Evolutionary conservation across 768 basidiomycete species (phyloP).

Genomic region (Leccinum pellstonianum): DNA sequence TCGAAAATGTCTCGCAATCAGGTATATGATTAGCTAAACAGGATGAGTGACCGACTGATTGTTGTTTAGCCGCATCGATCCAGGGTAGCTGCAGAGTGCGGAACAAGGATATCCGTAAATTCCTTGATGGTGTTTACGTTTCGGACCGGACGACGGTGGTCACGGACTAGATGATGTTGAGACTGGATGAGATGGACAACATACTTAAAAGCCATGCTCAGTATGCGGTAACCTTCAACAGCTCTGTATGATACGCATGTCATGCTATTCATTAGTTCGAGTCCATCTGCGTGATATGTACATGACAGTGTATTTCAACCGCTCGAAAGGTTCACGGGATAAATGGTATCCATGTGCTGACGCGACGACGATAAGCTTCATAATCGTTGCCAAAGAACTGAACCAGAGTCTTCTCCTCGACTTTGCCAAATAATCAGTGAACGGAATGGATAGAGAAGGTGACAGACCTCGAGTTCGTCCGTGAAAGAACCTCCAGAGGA

Average conservation of each 20-base stretch:
- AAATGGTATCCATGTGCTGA: constrained; percentile 89
- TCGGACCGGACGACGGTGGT: constrained; percentile 69
- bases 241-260: constrained; percentile 30
- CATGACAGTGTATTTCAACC: background rate
- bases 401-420: constrained; percentile 76
- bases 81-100: constrained; percentile 95
- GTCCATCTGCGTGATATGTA: constrained; percentile 1
- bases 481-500: constrained; percentile 89
- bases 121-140: constrained; percentile 92
- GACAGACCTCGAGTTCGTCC: constrained; percentile 71
- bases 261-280: constrained; percentile 16
- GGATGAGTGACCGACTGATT: constrained; percentile 5
- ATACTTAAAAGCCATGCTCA: constrained; percentile 18
- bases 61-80: constrained; percentile 79
- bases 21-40: constrained; percentile 42
- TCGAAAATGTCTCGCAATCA: constrained; percentile 97
- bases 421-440: constrained; percentile 40
- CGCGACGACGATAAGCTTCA: constrained; percentile 64
- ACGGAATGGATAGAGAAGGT: background rate
- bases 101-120: constrained; percentile 99
- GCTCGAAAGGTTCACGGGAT: constrained; percentile 47
- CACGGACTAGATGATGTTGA: constrained; percentile 39
- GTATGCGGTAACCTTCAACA: constrained; percentile 23
- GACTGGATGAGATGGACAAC: constrained; percentile 10
- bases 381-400: constrained; percentile 92